Base-by-base conservation (phyloP, 345 rosid genomes). In the Hibiscus trionum region DNA sequence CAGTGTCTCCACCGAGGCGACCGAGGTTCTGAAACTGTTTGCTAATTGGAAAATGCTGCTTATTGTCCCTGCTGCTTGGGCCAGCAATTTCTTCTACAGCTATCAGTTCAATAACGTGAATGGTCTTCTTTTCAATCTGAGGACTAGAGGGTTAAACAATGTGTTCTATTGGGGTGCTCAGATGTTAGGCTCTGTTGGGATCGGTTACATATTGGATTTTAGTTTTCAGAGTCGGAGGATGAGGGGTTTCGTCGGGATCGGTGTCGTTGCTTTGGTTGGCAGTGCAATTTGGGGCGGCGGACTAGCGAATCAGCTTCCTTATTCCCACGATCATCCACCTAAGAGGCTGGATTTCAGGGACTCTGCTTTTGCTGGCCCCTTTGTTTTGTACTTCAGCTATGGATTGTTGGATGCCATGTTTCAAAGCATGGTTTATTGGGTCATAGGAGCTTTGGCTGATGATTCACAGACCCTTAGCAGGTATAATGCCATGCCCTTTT, bases 151-250 rank as follows among this genome's bases (percentile, higher is more conserved):
- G 0, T 73, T 91, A 79, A 94, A 90, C 85, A 94, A 91, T 21
- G 91, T 88, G 19, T 94, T 91, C 66, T 91, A 94, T 11, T 94
- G 98, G 96, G 98, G 93, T 19, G 97, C 97, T 0, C 97, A 91
- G 79, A 93, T 93, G 97, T 19, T 80, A 53, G 98, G 98, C 1
- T 91, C 97, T 0, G 52, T 82, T 0, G 87, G 82, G 12, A 85
- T 94, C n/a, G 95, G 97, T 0, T 90, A 84, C 12, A 12, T 86
- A 1, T 73, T 94, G 84, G 98, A 94, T 70, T 91, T 91, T 79
- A 91, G 96, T 74, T 90, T 86, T 77, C 35, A 81, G 69, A 87
- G 91, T 21, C 73, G 96, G 75, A 83, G 95, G 76, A 81, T 4
- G 3, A 84, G 97, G 71, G 98, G 96, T 0, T 86, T 84, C 66